phyloP scores from a whole-genome alignment of 2,329 filamentous ascomycete genomes.

The Fusarium sp. region DNA sequence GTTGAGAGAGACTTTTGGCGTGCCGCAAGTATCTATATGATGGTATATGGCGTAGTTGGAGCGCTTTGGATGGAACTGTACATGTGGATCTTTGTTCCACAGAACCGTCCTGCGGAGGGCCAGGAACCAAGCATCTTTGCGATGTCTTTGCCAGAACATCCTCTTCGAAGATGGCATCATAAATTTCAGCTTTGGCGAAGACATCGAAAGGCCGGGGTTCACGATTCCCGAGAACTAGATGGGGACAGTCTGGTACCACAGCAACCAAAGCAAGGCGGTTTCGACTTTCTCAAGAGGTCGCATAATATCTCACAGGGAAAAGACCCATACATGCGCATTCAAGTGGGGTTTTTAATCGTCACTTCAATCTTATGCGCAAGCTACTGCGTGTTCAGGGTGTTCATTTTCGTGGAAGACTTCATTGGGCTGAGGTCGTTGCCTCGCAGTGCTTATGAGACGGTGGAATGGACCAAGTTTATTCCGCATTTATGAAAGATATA shows the following conservation, averaged over 20 bases:
- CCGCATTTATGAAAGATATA: constrained; percentile 27
- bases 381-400: constrained; percentile 6
- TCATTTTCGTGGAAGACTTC: constrained; percentile 21
- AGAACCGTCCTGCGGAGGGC: background rate
- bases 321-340: constrained; percentile 12
- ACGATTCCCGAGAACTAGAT: background rate
- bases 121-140: constrained; percentile 9
- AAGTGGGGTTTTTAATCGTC: constrained; percentile 4
- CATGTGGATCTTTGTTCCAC: constrained; percentile 30
- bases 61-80: constrained; percentile 24
- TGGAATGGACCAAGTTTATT: constrained; percentile 19
- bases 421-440: constrained; percentile 17
- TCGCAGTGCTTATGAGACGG: constrained; percentile 13
- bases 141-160: background rate
- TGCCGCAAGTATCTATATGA: constrained; percentile 23
- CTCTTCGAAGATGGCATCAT: background rate
- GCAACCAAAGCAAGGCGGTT: background rate
- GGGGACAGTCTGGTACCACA: background rate
- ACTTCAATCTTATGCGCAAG: constrained; percentile 10
- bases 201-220: background rate
- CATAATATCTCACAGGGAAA: constrained; percentile 17
- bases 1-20: constrained; percentile 23
- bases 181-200: background rate
- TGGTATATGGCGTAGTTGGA: constrained; percentile 13
- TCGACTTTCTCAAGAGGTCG: constrained; percentile 1